Base-by-base conservation (phyloP, 352 stramenopile genomes). In the Phytophthora idaei region DNA sequence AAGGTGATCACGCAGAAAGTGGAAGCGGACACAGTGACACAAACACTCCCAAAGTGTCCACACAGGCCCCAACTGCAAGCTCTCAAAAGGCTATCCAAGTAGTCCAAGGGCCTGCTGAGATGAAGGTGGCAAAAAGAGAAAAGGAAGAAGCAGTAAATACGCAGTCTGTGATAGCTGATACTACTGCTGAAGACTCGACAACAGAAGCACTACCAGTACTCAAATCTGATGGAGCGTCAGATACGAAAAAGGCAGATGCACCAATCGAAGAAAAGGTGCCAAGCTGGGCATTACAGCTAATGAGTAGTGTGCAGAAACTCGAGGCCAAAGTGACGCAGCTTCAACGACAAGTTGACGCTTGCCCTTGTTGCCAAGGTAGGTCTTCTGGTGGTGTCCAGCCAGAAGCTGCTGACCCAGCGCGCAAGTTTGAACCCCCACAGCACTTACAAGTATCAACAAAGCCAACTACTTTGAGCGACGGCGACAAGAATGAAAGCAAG, bases 251-350 rank as follows among this genome's bases (percentile, higher is more conserved):
- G 45, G 0, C 17, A 25, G 34, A 39, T 15, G 12, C 27, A 15
- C n/a, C 29, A 32, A 44, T 28, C 4, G 25, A 44, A 53, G 63
- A 61, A 37, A 48, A 58, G 14, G 34, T 59, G 42, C 63, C 63
- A 45, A 57, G 14, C 8, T 70, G 63, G 63, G 57, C 48, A 17
- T 39, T 50, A 8, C 37, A 45, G 1, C 31, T 66, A 15, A 46
- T 70, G 12, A 28, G 12, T 15, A 52, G 37, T 2, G 41, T 70
- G 11, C 4, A 61, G 21, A 44, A 61, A 46, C 56, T 70, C 5
- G 56, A 70, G 21, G 12, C 47, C 4, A 59, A 52, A 56, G 56
- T 70, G n/a, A 46, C 25, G 15, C 15, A 45, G 7, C 41, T 70
- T 27, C 55, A 70, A 28, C 48, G 14, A 49, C 7, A 57, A 45